Conservation (phyloP, 2,329 filamentous ascomycete genomes). For the Monilinia vaccinii-corymbosi region DNA sequence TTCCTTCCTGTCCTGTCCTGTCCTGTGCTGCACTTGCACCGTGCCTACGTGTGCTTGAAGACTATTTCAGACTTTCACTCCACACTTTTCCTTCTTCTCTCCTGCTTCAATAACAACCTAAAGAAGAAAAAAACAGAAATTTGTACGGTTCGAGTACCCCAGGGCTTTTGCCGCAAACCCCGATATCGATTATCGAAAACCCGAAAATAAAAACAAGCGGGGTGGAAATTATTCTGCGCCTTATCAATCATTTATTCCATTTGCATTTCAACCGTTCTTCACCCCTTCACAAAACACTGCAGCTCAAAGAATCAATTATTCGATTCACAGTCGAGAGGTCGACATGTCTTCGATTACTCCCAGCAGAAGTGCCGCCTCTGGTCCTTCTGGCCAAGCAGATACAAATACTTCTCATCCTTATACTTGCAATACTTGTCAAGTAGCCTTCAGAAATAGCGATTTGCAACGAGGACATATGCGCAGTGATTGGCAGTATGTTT, state of each 20-base stretch:
- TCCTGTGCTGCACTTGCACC: too few species aligned
- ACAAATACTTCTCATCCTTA: slow-evolving; percentile 64
- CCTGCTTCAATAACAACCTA: too few species aligned
- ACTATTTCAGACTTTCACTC: too few species aligned
- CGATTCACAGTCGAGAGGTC: neutral
- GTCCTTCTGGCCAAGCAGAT: slow-evolving; percentile 16
- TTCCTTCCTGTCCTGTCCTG: too few species aligned
- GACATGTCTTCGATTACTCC: slow-evolving; percentile 42
- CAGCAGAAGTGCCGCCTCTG: slow-evolving; percentile 28
- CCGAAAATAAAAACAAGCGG: neutral
- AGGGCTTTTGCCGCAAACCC: neutral
- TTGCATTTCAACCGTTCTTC: neutral
- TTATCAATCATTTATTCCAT: neutral
- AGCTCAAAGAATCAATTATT: neutral
- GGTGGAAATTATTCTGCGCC: slow-evolving; percentile 1
- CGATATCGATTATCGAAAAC: neutral
- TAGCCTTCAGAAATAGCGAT: slow-evolving; percentile 90
- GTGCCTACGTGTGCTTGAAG: too few species aligned
- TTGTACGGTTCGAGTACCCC: neutral
- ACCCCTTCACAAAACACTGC: neutral
- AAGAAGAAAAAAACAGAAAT: too few species aligned
- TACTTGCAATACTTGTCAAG: slow-evolving; percentile 96
- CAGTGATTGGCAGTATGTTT: slow-evolving; percentile 90
- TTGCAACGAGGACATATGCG: slow-evolving; percentile 95
- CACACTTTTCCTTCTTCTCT: too few species aligned